Percentiles rank a stretch among this genome's conserved stretches.
Evolutionary conservation across 768 basidiomycete species (phyloP).

Genomic region (Filobasidium floriforme): DNA sequence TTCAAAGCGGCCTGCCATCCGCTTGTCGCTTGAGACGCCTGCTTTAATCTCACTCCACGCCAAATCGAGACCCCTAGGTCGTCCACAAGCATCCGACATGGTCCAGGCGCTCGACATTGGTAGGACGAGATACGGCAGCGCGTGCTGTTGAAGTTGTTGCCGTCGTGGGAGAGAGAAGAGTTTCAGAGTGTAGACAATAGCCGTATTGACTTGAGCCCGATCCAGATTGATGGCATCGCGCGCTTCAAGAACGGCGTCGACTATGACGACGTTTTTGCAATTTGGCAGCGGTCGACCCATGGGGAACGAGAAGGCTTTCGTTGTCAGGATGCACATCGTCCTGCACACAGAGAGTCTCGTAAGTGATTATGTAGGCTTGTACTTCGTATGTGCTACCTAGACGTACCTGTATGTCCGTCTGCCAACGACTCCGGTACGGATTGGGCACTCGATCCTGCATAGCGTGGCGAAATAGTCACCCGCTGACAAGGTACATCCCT

Average conservation of each 20-base stretch:
- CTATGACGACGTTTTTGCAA: background rate
- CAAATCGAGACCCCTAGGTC: too few relatives aligned
- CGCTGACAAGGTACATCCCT: background rate
- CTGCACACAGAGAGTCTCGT: too few relatives aligned
- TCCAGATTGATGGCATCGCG: background rate
- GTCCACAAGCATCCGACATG: background rate
- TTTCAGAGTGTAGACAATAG: background rate
- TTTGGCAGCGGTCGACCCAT: background rate
- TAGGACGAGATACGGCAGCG: background rate
- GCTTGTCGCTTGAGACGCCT: background rate
- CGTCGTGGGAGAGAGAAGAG: background rate
- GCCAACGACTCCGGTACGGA: too few relatives aligned
- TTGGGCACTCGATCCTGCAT: background rate
- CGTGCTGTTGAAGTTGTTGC: background rate
- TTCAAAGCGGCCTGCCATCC: background rate
- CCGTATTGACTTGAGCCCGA: background rate
- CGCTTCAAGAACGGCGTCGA: background rate
- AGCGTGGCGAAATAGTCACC: background rate
- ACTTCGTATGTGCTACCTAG: too few relatives aligned
- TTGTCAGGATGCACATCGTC: conserved; percentile 2
- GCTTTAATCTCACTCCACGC: background rate
- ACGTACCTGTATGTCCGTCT: too few relatives aligned
- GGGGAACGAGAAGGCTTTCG: background rate
- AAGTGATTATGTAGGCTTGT: too few relatives aligned
- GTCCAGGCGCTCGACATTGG: background rate